Conservation (phyloP, 1,139 yeast genomes). For the Candida dubliniensis region DNA sequence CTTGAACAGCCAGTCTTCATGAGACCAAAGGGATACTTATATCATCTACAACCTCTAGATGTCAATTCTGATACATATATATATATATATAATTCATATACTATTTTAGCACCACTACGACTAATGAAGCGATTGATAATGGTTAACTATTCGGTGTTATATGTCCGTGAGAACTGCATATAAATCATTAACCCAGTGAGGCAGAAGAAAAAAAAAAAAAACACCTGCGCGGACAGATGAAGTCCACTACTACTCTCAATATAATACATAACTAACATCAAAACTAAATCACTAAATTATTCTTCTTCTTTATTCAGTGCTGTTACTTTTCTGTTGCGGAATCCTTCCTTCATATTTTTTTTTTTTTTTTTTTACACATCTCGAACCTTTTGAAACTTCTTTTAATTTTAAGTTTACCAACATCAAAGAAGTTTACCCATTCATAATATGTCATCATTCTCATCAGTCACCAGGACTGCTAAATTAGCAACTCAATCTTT, state of each 20-base stretch:
- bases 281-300: too few species aligned
- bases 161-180: background rate
- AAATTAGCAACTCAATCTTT: constrained; percentile 45
- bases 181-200: background rate
- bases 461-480: constrained; percentile 48
- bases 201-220: background rate
- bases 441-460: constrained; percentile 2
- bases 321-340: background rate
- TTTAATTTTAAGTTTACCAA: background rate
- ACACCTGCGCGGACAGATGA: constrained; percentile 7
- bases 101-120: too few species aligned
- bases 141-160: constrained; percentile 2
- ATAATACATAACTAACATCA: too few species aligned
- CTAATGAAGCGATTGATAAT: too few species aligned
- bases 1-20: too few species aligned
- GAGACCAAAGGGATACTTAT: too few species aligned
- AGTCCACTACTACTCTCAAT: background rate
- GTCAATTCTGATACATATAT: too few species aligned
- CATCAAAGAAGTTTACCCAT: background rate
- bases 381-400: background rate
- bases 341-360: too few species aligned
- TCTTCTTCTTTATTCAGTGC: background rate
- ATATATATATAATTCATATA: too few species aligned
- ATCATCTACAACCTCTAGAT: too few species aligned
- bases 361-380: background rate